Evolutionary conservation across 2,329 filamentous ascomycete genomes (phyloP), one percentile per base, ranked within the genome.

Genomic region (Paecilomyces formosus): DNA sequence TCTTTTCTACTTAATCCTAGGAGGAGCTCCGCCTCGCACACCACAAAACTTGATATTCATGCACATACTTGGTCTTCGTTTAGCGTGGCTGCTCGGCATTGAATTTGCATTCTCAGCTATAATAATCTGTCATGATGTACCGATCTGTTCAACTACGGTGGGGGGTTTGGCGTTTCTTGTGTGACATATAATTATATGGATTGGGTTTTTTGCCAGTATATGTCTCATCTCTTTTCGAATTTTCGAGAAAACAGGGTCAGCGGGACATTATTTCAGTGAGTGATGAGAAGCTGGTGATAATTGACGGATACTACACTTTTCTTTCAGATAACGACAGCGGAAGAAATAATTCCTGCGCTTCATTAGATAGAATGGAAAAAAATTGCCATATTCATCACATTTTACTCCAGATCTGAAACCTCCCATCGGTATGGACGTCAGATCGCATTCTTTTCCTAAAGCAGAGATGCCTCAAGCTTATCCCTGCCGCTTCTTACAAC

Each of bases 1-100:
- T 72, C 39, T 68, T 74, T 55, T 62, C 65, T 7, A 66, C 63
- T 31, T 73, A 57, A 64, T 18, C 54, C 18, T 30, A 24, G 33
- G 53, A 45, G 12, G 1, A 49, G 15, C 8, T 5, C 12, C 26
- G 57, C 11, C 24, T 28, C 18, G n/a, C 50, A 22, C 50, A 11
- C 11, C 13, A 9, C 50, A 11, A 4, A 18, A 45, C 31, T 54
- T 54, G 30, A 31, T 52, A 50, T 55, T 58, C 26, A 22, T n/a
- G 35, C 58, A 57, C 31, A 57, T 58, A 61, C 31, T 55, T 57
- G 24, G 24, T 35, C 28, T 21, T 12, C n/a, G 15, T 45, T n/a
- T 45, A 45, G 39, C 39, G 51, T 53, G 24, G 51, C 22, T 26
- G 22, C 11, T 53, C 51, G 7, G 35, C 35, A 45, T 45, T 45